Evolutionary conservation across 257 asterid genomes (phyloP).

Genomic region (Nicotiana attenuata): DNA sequence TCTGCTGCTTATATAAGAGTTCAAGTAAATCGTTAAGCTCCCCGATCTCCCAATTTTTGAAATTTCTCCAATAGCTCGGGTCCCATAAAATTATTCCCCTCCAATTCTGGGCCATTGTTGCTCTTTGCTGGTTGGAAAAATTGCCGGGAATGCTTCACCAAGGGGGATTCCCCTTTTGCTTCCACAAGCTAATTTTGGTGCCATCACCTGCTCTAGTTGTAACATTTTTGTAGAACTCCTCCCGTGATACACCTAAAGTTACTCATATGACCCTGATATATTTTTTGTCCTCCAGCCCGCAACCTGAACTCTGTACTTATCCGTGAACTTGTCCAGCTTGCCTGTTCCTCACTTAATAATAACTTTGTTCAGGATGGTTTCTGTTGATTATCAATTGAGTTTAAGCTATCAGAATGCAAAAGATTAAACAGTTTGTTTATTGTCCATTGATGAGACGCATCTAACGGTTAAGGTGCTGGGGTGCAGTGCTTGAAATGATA

Average conservation of each 20-base stretch:
- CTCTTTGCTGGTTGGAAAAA: not conserved
- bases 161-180: not conserved
- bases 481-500: not conserved
- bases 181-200: not conserved
- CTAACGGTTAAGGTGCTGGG: not conserved
- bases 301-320: not conserved
- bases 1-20: not conserved
- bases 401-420: not conserved
- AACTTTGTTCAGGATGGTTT: not conserved
- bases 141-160: not conserved
- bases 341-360: not conserved
- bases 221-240: not conserved
- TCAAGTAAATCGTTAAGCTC: not conserved
- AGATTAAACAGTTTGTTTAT: not conserved
- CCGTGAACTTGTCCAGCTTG: not conserved
- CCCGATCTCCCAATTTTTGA: not conserved
- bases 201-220: not conserved
- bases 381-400: not conserved
- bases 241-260: not conserved
- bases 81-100: not conserved
- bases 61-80: not conserved
- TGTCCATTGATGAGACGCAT: not conserved
- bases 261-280: not conserved
- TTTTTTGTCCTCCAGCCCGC: not conserved
- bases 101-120: not conserved